These are phyloP conservation scores for Didymosphaeria variabile DNA, from an alignment of 2,329 filamentous ascomycete species.

Conservation along the genomic window DNA sequence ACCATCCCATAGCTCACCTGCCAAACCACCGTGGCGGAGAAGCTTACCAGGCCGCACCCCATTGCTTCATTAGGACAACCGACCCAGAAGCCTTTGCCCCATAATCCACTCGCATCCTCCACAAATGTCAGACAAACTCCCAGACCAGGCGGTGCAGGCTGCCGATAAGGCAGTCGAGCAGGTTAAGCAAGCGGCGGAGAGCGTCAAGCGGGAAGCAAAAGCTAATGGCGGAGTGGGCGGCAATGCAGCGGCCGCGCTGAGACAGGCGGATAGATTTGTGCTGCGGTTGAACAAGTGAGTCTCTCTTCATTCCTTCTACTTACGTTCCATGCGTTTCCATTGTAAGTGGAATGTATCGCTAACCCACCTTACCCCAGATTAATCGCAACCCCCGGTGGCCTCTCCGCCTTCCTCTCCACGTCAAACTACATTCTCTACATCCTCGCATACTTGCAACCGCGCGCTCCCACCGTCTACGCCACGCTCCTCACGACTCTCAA, in stretches of 20 bases:
- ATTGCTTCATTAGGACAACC: slow-evolving; percentile 9
- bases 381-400: slow-evolving; percentile 55
- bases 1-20: slow-evolving; percentile 6
- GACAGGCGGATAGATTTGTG: slow-evolving; percentile 50
- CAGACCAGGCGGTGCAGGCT: slow-evolving; percentile 44
- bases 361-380: slow-evolving; percentile 41
- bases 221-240: slow-evolving; percentile 3
- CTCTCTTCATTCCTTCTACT: slow-evolving; percentile 6
- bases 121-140: slow-evolving; percentile 45
- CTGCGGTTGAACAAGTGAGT: slow-evolving; percentile 56
- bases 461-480: slow-evolving; percentile 42
- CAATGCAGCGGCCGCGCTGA: slow-evolving; percentile 40
- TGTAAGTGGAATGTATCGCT: slow-evolving; percentile 4
- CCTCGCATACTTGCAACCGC: slow-evolving; percentile 54
- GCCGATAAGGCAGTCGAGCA: slow-evolving; percentile 27
- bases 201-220: not conserved
- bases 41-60: slow-evolving; percentile 9
- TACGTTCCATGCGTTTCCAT: not conserved
- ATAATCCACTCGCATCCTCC: not conserved
- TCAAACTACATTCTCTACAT: slow-evolving; percentile 59
- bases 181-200: slow-evolving; percentile 17
- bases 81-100: not conserved
- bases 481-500: slow-evolving; percentile 46
- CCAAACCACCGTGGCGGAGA: slow-evolving; percentile 13
- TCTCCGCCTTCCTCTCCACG: slow-evolving; percentile 56